Evolutionary conservation across 257 asterid genomes (phyloP).

Genomic region (Penstemon newberryi): DNA sequence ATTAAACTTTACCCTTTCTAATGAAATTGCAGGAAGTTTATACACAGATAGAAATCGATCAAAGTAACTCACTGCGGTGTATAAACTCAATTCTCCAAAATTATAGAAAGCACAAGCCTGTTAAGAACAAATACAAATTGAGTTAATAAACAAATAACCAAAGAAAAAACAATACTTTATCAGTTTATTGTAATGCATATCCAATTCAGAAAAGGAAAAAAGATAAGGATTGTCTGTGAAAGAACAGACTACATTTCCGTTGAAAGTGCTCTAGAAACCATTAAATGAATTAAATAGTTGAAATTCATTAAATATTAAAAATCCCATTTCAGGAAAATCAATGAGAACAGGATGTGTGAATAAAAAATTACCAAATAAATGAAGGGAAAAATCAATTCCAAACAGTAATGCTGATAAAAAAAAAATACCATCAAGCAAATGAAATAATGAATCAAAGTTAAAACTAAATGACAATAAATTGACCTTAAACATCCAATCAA

Average conservation of each 20-base stretch:
- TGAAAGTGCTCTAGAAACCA: conserved; percentile 21
- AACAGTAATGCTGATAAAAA: not conserved
- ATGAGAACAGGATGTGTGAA: conserved; percentile 15
- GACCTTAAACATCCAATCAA: conserved; percentile 14
- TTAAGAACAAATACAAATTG: conserved; percentile 7
- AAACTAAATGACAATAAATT: not conserved
- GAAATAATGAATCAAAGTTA: not conserved
- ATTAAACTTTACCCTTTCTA: conserved; percentile 15
- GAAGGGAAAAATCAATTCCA: not conserved
- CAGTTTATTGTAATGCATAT: not conserved
- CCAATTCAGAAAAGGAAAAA: not conserved
- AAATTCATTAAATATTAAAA: conserved; percentile 18
- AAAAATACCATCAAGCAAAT: not conserved
- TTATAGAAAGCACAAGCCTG: conserved; percentile 51
- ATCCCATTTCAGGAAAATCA: conserved; percentile 24
- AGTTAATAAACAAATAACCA: conserved; percentile 6
- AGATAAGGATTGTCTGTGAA: not conserved
- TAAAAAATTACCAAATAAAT: not conserved
- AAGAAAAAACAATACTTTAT: not conserved
- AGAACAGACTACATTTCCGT: conserved; percentile 17
- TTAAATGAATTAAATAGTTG: conserved; percentile 23
- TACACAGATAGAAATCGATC: conserved; percentile 51
- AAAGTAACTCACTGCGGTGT: conserved; percentile 47
- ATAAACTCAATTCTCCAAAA: conserved; percentile 46
- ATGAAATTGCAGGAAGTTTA: conserved; percentile 40